Evolutionary conservation across 352 stramenopile genomes (phyloP), one percentile per base, ranked within the genome.

Genomic region (Pythium sukuiense): DNA sequence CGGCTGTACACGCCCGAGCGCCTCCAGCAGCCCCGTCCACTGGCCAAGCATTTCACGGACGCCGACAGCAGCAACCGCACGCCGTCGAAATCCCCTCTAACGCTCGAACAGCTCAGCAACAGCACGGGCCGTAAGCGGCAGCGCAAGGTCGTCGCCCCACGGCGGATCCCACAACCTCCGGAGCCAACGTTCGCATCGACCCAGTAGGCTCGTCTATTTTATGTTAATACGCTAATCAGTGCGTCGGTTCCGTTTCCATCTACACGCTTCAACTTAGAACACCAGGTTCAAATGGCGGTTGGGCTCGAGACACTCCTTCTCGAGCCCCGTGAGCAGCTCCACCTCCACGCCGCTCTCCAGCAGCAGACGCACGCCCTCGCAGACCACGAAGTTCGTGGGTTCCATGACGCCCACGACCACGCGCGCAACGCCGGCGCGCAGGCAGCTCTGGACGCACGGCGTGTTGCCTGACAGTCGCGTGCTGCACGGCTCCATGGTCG

Each of bases 401-500:
- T 97, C 89, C 76, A 90, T 87, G 35, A 90, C 85, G 56, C 88
- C 89, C 20, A 97, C 76, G 9, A 97, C 84, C 27, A 97, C 85
- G 57, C 88, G 80, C 12, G 53, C 32, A 11, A 95, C 81, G 14
- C 75, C 69, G 9, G 85, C 86, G 8, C 76, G 82, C 53, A 95
- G 79, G 33, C 88, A 95, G 54, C 76, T 91, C 59, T 90, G 76
- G 9, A 94, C 89, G 63, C 89, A 97, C 14, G 87, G 79, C 39
- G 79, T 77, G 53, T 95, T 96, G 1, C 86, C 88, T 11, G 87
- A 96, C n/a, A 95, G 73, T n/a, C 89, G 78, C 65, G 67, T 76
- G 74, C 85, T 95, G 71, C 89, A 97, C 3, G 89, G 87, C 81
- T 97, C 89, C 89, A 97, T 97, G 12, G 87, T 96, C 26, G 87